phyloP scores from a whole-genome alignment of 192 early-diverging fungal genomes.

The Gaertneriomyces semiglobifer region DNA sequence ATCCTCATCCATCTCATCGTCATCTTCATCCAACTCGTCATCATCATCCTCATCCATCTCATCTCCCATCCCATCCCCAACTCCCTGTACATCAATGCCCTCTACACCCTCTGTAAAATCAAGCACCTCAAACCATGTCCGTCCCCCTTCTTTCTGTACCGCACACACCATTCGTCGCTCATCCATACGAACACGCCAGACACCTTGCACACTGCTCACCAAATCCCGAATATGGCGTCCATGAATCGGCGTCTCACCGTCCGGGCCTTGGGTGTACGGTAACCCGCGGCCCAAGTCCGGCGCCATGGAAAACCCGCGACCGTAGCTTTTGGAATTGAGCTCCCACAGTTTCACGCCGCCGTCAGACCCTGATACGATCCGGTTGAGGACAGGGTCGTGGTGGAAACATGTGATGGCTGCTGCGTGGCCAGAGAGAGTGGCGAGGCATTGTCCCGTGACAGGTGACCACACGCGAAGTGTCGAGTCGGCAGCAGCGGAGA shows the following conservation, averaged over 20 bases:
- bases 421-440: constrained; percentile 67
- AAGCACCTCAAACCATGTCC: constrained; percentile 79
- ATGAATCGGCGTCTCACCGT: constrained; percentile 43
- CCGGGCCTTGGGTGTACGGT: constrained; percentile 40
- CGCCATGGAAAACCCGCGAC: constrained; percentile 11
- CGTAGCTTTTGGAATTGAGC: constrained; percentile 61
- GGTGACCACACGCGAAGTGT: constrained; percentile 91
- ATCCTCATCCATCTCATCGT: constrained; percentile 25
- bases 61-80: constrained; percentile 30
- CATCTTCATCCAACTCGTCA: constrained; percentile 23
- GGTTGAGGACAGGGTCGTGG: constrained; percentile 80
- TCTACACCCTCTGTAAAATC: constrained; percentile 73
- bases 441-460: constrained; percentile 60
- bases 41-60: constrained; percentile 16
- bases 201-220: constrained; percentile 72
- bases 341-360: constrained; percentile 97
- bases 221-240: constrained; percentile 82
- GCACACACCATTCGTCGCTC: constrained; percentile 71
- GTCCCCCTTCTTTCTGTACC: constrained; percentile 46
- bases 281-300: constrained; percentile 6
- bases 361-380: constrained; percentile 90
- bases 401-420: constrained; percentile 98
- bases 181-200: constrained; percentile 96
- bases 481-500: constrained; percentile 93
- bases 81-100: constrained; percentile 30